phyloP scores from a whole-genome alignment of 2,329 filamentous ascomycete genomes.

The Fragosphaeria purpurea region DNA sequence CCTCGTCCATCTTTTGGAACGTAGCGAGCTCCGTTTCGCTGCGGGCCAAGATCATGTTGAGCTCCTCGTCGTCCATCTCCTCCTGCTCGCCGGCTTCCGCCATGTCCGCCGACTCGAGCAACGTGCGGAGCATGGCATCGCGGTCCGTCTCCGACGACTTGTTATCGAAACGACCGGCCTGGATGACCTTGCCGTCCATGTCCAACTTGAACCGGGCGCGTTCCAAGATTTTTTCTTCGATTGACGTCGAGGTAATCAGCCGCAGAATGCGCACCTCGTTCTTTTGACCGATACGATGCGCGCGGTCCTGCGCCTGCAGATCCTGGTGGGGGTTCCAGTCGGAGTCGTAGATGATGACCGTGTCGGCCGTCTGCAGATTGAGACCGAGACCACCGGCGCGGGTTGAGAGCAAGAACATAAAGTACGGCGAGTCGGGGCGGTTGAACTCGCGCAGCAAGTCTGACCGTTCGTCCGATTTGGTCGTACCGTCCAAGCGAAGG shows the following conservation, averaged over 20 bases:
- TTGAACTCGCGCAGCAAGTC: conserved; percentile 87
- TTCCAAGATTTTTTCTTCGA: conserved; percentile 97
- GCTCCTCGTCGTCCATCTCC: conserved; percentile 96
- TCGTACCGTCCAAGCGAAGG: conserved; percentile 88
- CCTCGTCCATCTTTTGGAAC: conserved; percentile 78
- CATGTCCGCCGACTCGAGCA: conserved; percentile 75
- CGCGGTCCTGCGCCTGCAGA: conserved; percentile 98
- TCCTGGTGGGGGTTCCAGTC: conserved; percentile 99
- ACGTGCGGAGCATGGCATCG: conserved; percentile 88
- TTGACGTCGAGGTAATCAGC: conserved; percentile 91
- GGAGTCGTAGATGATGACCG: conserved; percentile 98
- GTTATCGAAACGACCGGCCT: conserved; percentile 98
- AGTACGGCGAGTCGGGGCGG: conserved; percentile 79
- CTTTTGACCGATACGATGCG: conserved; percentile 99
- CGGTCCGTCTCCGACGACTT: conserved; percentile 98
- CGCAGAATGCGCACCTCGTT: conserved; percentile 96
- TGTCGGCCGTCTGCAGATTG: conserved; percentile 94
- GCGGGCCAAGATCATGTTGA: conserved; percentile 89
- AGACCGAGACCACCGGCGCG: conserved; percentile 96
- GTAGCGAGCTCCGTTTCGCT: conserved; percentile 65
- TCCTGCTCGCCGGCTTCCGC: conserved; percentile 67
- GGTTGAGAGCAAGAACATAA: conserved; percentile 97
- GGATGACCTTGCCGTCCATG: conserved; percentile 99
- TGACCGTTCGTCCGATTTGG: conserved; percentile 93
- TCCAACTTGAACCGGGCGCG: conserved; percentile 96